Conservation (phyloP, 306 rosid genomes). For the Glycine soja region DNA sequence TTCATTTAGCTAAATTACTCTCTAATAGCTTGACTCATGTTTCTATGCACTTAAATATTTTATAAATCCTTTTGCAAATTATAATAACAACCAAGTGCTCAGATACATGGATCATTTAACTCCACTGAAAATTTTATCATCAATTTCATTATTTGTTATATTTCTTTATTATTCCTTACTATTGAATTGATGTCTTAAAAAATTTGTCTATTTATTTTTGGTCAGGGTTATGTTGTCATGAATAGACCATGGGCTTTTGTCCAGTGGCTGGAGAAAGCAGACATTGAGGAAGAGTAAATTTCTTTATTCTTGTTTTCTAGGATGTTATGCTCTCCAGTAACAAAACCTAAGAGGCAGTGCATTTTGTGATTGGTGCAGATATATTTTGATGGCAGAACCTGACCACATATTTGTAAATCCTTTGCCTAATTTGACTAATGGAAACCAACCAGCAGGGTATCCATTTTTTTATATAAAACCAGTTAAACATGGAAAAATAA, state of each 20-base stretch:
- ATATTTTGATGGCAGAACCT: slow-evolving; percentile 89
- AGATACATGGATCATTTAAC: neutral
- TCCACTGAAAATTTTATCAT: neutral
- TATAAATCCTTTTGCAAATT: neutral
- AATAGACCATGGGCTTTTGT: slow-evolving; percentile 95
- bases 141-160: neutral
- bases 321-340: slow-evolving; percentile 4
- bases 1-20: too few relatives aligned
- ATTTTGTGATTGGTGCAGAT: slow-evolving; percentile 68
- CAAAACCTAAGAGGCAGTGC: slow-evolving; percentile 43
- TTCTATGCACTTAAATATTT: neutral
- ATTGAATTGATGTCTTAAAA: neutral
- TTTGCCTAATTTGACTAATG: slow-evolving; percentile 74
- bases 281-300: slow-evolving; percentile 75
- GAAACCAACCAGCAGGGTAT: slow-evolving; percentile 68
- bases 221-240: slow-evolving; percentile 81
- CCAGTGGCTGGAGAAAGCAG: slow-evolving; percentile 85
- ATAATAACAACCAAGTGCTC: neutral
- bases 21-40: too few relatives aligned
- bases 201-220: slow-evolving; percentile 14
- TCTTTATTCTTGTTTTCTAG: slow-evolving; percentile 15
- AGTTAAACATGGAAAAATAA: slow-evolving; percentile 61
- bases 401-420: slow-evolving; percentile 78
- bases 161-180: neutral
- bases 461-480: slow-evolving; percentile 85